These are phyloP conservation scores for Schoenoplectus tabernaemontani DNA, from an alignment of 202 grass and related monocot genomes.

Conservation along the genomic window DNA sequence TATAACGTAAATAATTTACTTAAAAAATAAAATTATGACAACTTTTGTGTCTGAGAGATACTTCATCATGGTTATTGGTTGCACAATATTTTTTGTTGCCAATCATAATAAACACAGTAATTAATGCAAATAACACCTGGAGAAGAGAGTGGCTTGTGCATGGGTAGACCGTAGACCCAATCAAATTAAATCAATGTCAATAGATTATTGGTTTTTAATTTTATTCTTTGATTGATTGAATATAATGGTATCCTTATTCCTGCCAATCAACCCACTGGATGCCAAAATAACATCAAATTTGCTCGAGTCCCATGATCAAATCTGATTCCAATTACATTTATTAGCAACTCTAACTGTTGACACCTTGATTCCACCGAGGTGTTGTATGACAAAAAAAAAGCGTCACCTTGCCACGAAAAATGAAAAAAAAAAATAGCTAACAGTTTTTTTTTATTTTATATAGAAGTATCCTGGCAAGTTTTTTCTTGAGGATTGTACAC, in stretches of 20 bases:
- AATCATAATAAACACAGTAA: slow-evolving; percentile 26
- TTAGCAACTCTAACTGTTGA: not conserved
- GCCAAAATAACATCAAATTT: not conserved
- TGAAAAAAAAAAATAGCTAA: too few relatives aligned
- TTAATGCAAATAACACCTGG: slow-evolving; percentile 26
- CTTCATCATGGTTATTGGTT: not conserved
- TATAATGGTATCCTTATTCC: not conserved
- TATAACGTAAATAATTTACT: not conserved
- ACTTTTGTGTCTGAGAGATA: not conserved
- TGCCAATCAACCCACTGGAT: not conserved
- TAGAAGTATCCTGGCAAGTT: too few relatives aligned
- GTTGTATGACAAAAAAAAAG: not conserved
- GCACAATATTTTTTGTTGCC: slow-evolving; percentile 17
- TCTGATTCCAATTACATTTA: not conserved
- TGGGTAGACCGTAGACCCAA: not conserved
- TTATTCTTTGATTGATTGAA: not conserved
- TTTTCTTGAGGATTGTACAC: too few relatives aligned
- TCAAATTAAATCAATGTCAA: not conserved
- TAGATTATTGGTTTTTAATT: not conserved
- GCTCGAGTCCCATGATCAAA: not conserved
- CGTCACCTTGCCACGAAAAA: too few relatives aligned
- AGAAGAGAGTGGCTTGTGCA: slow-evolving; percentile 13
- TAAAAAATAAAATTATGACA: not conserved
- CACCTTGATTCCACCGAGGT: not conserved
- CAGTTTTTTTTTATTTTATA: too few relatives aligned